These are phyloP conservation scores for Hygrophorus russula DNA, from an alignment of 768 basidiomycete species.

Conservation along the genomic window DNA sequence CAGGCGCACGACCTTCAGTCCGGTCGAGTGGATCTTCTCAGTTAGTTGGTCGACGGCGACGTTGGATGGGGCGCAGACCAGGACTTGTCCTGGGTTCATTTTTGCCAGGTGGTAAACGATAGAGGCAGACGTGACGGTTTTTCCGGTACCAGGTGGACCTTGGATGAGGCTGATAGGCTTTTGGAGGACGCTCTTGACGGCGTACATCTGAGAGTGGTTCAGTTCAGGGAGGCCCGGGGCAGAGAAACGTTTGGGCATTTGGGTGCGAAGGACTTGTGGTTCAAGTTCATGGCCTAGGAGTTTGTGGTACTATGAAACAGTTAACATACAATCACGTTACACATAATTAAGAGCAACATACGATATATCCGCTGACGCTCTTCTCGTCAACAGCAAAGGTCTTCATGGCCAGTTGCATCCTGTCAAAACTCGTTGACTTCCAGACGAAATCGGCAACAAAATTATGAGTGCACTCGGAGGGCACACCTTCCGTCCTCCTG, in stretches of 20 bases:
- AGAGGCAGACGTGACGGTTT: conserved; percentile 98
- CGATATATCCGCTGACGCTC: conserved; percentile 97
- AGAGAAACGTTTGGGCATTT: conserved; percentile 96
- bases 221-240: conserved; percentile 96
- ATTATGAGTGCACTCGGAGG: conserved; percentile 86
- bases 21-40: conserved; percentile 99
- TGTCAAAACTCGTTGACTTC: conserved; percentile 99
- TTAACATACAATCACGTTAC: conserved; percentile 4
- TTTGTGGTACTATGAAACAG: conserved; percentile 76
- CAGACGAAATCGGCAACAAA: conserved; percentile 99
- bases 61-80: conserved; percentile 97
- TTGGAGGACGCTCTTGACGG: conserved; percentile 96
- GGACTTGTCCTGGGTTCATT: conserved; percentile 99
- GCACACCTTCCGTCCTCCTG: conserved; percentile 83
- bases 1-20: conserved; percentile 92
- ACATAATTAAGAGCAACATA: conserved; percentile 27
- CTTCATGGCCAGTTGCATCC: conserved; percentile 99
- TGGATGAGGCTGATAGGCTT: conserved; percentile 97
- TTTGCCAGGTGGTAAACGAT: conserved; percentile 98
- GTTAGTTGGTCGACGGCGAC: conserved; percentile 99
- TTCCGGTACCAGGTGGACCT: conserved; percentile 97
- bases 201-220: conserved; percentile 99
- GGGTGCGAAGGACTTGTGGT: conserved; percentile 80
- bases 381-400: conserved; percentile 99
- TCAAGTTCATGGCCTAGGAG: conserved; percentile 96